These are phyloP conservation scores for Zygosaccharomyces rouxii DNA, from an alignment of 805 yeast genomes.

Conservation along the genomic window DNA sequence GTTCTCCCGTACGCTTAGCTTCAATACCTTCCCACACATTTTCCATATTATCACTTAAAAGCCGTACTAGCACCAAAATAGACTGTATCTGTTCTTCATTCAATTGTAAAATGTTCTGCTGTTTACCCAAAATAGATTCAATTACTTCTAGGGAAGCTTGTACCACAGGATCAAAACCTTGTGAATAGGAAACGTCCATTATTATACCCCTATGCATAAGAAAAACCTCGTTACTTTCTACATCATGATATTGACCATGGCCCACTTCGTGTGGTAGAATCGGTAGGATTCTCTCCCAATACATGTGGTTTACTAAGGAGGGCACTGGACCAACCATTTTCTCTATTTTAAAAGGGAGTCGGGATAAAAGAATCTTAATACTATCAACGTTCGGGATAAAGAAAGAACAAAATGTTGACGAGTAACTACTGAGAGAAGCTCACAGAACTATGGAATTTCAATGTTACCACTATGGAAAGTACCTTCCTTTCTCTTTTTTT, in stretches of 20 bases:
- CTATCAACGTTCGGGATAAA: no score
- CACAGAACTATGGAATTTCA: no score
- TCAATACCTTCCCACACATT: slow-evolving; percentile 36
- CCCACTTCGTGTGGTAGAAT: slow-evolving; percentile 26
- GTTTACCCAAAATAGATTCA: slow-evolving; percentile 21
- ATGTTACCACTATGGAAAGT: no score
- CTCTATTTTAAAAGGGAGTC: not conserved
- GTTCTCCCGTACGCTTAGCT: slow-evolving; percentile 8
- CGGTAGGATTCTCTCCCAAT: slow-evolving; percentile 24
- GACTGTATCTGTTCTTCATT: slow-evolving; percentile 22
- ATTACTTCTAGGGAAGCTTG: slow-evolving; percentile 16
- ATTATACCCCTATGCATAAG: slow-evolving; percentile 25
- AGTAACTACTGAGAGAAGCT: no score
- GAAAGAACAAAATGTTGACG: no score
- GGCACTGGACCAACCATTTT: slow-evolving; percentile 9
- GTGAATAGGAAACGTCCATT: slow-evolving; percentile 24
- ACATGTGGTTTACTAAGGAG: slow-evolving; percentile 21
- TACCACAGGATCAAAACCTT: slow-evolving; percentile 19
- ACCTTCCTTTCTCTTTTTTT: no score
- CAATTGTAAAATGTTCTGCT: slow-evolving; percentile 13
- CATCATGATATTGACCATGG: slow-evolving; percentile 20
- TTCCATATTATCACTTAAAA: slow-evolving; percentile 41
- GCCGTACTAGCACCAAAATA: slow-evolving; percentile 34
- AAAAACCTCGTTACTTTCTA: slow-evolving; percentile 22
- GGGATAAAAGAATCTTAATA: no score